A percentile compares a stretch with the other conserved stretches of the same genome.
phyloP scores from a whole-genome alignment of 805 yeast genomes.

The Zygotorulaspora florentina region DNA sequence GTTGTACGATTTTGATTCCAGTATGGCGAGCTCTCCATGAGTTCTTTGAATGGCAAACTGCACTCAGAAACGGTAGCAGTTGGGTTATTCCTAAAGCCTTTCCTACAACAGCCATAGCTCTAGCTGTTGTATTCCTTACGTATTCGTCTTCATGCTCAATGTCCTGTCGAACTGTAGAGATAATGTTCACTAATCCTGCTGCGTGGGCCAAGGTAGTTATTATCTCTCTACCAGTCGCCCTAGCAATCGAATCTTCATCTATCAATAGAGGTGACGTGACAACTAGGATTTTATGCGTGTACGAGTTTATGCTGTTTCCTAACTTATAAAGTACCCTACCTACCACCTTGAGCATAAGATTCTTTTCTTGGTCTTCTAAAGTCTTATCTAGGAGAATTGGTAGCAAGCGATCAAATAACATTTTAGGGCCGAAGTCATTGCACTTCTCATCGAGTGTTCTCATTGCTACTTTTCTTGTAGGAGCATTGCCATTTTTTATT shows the following conservation, averaged over 20 bases:
- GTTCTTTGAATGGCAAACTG: constrained; percentile 71
- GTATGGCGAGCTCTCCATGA: constrained; percentile 83
- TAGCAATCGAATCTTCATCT: constrained; percentile 71
- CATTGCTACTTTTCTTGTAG: constrained; percentile 63
- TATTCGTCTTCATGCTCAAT: constrained; percentile 79
- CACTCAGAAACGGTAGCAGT: constrained; percentile 73
- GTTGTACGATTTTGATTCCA: constrained; percentile 73
- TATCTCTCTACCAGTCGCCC: constrained; percentile 76
- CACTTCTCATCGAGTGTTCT: constrained; percentile 64
- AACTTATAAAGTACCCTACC: constrained; percentile 65
- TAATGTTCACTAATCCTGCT: constrained; percentile 76
- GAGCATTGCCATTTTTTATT: constrained; percentile 74
- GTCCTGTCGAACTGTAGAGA: constrained; percentile 76
- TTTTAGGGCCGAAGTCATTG: constrained; percentile 59
- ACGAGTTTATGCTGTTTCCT: constrained; percentile 65
- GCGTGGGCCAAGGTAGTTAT: constrained; percentile 71
- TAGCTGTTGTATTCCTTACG: constrained; percentile 68
- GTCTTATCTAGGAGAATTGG: constrained; percentile 71
- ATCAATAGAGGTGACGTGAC: constrained; percentile 76
- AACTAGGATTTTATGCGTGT: constrained; percentile 62
- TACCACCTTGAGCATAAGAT: constrained; percentile 69
- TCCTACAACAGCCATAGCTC: constrained; percentile 81
- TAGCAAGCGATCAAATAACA: constrained; percentile 63
- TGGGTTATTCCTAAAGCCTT: constrained; percentile 68
- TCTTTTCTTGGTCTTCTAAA: constrained; percentile 79